Base-by-base conservation (phyloP, 768 basidiomycete genomes). In the Mycena capillaripes region DNA sequence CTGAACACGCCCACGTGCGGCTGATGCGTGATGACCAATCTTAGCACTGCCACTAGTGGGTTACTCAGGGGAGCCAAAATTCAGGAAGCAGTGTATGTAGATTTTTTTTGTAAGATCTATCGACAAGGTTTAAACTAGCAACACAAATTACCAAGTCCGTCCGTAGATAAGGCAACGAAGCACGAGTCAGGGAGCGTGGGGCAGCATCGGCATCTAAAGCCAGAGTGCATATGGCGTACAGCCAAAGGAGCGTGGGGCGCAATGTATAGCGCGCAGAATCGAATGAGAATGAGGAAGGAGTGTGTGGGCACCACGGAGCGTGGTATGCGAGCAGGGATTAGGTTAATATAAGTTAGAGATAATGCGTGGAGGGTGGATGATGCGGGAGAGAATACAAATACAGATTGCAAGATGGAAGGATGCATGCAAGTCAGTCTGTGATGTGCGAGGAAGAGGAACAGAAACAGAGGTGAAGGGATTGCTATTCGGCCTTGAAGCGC, bases 401-500 rank as follows among this genome's bases (percentile, higher is more conserved):
- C 72, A 64, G 53, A 23, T n/a, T 27, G 56, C 38, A 21, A 38
- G 38, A 38, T 38, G 16, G 66, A 59, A 52, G 44, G 48, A 32
- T 50, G 55, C 34, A 40, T 40, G 62, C 61, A 23, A 58, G 69
- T 64, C 55, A 65, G 70, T 71, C 70, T 63, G 58, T 59, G 38
- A 67, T 71, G 66, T 32, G 57, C 27, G 50, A 61, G 55, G 53
- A 61, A 46, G 53, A 48, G 34, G 52, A 56, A 23, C 14, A 50
- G 29, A 14, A 48, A 50, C 53, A 55, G 52, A 36, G 48, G 29
- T 23, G 42, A 52, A 34, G 16, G 42, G 25, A 46, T 17, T 40
- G 56, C 55, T 62, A 70, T 66, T 73, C 72, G 42, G 62, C 50
- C 42, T 83, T 83, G 77, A 88, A 88, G 71, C 79, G 79, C 71